A percentile compares a stretch with the other conserved stretches of the same genome.
Conservation (phyloP, 495 filamentous ascomycete genomes). For the Delitschia confertaspora region DNA sequence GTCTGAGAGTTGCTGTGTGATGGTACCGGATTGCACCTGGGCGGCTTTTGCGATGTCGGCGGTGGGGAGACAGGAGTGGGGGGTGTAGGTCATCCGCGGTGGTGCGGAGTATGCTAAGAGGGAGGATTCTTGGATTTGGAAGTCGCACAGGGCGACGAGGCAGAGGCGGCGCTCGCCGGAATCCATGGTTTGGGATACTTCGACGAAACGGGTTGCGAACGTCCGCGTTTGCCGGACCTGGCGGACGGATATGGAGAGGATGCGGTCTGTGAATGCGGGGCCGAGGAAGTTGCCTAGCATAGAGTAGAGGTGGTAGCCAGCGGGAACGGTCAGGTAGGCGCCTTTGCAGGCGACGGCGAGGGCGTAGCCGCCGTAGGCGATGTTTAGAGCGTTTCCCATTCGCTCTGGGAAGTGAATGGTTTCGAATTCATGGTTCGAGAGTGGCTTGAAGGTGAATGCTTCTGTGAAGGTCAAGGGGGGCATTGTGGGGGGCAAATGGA, state of each 20-base stretch:
- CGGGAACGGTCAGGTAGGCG: slow-evolving; percentile 8
- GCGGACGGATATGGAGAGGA: slow-evolving; percentile 2
- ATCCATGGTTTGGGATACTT: slow-evolving; percentile 18
- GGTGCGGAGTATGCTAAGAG: slow-evolving; percentile 14
- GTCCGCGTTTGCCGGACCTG: slow-evolving; percentile 23
- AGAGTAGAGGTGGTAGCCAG: slow-evolving; percentile 22
- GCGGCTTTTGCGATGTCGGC: no score
- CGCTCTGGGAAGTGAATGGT: slow-evolving; percentile 8
- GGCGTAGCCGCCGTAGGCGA: slow-evolving; percentile 27
- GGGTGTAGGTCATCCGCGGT: slow-evolving; percentile 10
- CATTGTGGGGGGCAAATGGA: no score
- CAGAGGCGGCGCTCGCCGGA: background rate
- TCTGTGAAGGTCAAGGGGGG: slow-evolving; percentile 7
- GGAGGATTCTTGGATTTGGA: slow-evolving; percentile 20
- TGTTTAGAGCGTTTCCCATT: slow-evolving; percentile 19
- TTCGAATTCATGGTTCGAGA: background rate
- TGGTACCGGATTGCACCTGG: slow-evolving; percentile 6
- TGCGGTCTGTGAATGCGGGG: slow-evolving; percentile 22
- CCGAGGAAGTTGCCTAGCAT: slow-evolving; percentile 23
- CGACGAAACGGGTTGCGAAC: slow-evolving; percentile 22
- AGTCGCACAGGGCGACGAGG: slow-evolving; percentile 20
- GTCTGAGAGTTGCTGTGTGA: slow-evolving; percentile 6
- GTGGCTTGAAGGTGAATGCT: background rate
- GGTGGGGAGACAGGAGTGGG: background rate
- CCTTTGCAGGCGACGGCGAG: slow-evolving; percentile 16